Evolutionary conservation across 352 stramenopile species (phyloP), one percentile per base, ranked within the genome.

Genomic region (Blastocystis sp.): DNA sequence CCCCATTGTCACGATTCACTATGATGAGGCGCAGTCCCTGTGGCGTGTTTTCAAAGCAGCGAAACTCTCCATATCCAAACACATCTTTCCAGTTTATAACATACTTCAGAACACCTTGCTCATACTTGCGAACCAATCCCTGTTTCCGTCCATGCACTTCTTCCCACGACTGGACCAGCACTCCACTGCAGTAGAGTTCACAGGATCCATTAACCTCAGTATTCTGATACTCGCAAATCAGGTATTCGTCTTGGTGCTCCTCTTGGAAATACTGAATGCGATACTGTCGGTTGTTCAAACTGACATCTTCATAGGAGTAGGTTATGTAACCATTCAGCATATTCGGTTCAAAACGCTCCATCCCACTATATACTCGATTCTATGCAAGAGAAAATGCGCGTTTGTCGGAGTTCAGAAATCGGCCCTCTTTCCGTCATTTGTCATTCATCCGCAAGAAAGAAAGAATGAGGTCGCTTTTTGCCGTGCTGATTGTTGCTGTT

Each of bases 391-490:
- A 14, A 56, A 56, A 56, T 56, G 48, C 48, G 48, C 5, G 5
- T 56, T 56, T 56, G 48, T 17, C 48, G 14, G 48, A 56, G 48
- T 56, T 7, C 48, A 14, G 48, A 56, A 48, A 48, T 74, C 7
- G n/a, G 3, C 11, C 66, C 66, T 17, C 56, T 77, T 77, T 34
- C 45, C 5, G 48, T 34, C 28, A 56, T 56, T 14, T 7, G 5
- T 7, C 48, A 56, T 56, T 7, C 5, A 56, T 56, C 5, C 5
- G 48, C 48, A 17, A 56, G 14, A 56, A 7, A 56, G 48, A 56
- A n/a, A 41, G 48, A 56, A 84, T 84, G 74, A 84, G 48, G 52
- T 28, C 53, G n/a, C 7, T 81, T 62, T 28, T 84, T 1, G 43
- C 66, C 21, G 52, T 62, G n/a, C n/a, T 84, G 52, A n/a, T 84